Evolutionary conservation across 208 protist species (phyloP).

Genomic region (Acanthamoeba lenticulata): DNA sequence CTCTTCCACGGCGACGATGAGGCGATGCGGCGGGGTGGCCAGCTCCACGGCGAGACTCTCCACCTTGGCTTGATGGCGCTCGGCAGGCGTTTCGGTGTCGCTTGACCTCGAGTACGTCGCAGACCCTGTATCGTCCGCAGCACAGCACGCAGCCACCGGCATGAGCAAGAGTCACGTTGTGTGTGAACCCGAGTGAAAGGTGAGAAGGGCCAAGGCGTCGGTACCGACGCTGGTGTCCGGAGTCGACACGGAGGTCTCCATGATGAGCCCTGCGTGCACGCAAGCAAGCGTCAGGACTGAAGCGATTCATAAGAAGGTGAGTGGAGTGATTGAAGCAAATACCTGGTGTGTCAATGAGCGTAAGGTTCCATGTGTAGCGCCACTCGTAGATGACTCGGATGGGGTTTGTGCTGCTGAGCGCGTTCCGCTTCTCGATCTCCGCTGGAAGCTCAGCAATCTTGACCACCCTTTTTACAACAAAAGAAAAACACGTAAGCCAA

Average conservation of each 20-base stretch:
- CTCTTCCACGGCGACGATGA: conserved; percentile 37
- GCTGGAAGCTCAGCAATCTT: conserved; percentile 56
- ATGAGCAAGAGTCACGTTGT: not conserved
- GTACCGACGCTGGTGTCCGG: not conserved
- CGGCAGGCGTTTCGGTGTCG: not conserved
- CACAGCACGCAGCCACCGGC: not conserved
- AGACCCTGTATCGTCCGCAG: not conserved
- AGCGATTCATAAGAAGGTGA: no score
- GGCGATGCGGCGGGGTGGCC: not conserved
- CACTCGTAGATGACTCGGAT: conserved; percentile 76
- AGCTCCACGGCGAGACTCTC: not conserved
- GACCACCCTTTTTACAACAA: not conserved
- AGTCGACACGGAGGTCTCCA: not conserved
- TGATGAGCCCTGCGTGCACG: not conserved
- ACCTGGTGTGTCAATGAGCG: conserved; percentile 76
- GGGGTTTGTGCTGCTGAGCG: conserved; percentile 55
- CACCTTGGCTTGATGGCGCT: not conserved
- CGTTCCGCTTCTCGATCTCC: conserved; percentile 49
- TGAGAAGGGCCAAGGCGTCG: not conserved
- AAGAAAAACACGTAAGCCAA: not conserved
- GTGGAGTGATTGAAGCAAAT: not conserved
- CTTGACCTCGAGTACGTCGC: not conserved
- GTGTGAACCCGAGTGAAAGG: not conserved
- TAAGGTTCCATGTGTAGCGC: conserved; percentile 74
- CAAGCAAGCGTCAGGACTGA: not conserved